Evolutionary conservation across 352 stramenopile genomes (phyloP), one percentile per base, ranked within the genome.

Genomic region (Globisporangium camurandrum): DNA sequence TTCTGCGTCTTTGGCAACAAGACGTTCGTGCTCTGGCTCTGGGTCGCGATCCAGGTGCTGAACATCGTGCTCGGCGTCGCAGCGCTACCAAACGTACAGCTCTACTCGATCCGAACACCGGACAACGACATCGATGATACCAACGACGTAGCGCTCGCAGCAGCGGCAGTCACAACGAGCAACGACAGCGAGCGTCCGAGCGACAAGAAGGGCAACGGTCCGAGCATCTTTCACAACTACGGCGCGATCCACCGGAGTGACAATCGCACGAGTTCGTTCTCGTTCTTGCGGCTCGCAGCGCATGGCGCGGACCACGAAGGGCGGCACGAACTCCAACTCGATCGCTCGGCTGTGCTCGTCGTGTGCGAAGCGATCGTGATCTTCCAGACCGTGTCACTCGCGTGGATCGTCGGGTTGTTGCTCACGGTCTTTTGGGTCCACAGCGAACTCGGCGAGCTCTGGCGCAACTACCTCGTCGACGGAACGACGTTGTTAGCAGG

Each of bases 301-400:
- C 59, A 77, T 39, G 62, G 47, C 10, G 61, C 57, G 24, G 65
- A 74, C 46, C 59, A 36, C 20, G 59, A 68, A 37, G 39, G 54
- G 3, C 62, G 65, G 46, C 45, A 71, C 26, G 51, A 59, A 5
- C 59, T 82, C 31, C 60, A 61, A 11, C 64, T 92, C n/a, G 60
- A 72, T 22, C 75, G 79, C 27, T 81, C 78, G 2, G 38, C 56
- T 4, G 52, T 76, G 24, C 56, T 92, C 23, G 66, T 64, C 10
- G 31, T 82, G n/a, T 86, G 83, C 52, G 81, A 93, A 42, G 50
- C 70, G n/a, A 56, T 84, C 51, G 66, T 85, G 24, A 61, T 88
- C 40, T 54, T 86, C 17, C 71, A 86, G 49, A 81, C 58, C 2
- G 55, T 79, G 34, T 72, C 64, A 28, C 62, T 86, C 38, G 40